Percentiles rank a stretch among this genome's conserved stretches.
phyloP scores from a whole-genome alignment of 1,139 yeast genomes.

The Diutina ranongensis region DNA sequence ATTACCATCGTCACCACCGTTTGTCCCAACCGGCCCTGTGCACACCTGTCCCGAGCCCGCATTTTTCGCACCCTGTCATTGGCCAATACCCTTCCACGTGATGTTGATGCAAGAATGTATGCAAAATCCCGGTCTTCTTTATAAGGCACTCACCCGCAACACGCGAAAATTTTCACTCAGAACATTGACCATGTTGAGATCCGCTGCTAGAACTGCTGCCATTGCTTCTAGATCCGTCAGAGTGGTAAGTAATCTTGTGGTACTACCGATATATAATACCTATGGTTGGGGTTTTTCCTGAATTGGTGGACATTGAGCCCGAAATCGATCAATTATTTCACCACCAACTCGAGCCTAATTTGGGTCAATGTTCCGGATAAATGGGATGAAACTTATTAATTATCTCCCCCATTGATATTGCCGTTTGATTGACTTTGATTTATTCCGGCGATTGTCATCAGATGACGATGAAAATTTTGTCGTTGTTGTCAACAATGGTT shows the following conservation, averaged over 20 bases:
- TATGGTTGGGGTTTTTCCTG: background rate
- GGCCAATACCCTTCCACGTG: background rate
- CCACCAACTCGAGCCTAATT: background rate
- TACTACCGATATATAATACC: background rate
- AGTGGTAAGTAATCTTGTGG: conserved; percentile 2
- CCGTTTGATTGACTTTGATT: background rate
- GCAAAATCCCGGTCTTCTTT: background rate
- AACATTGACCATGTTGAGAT: conserved; percentile 4
- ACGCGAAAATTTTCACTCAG: conserved; percentile 3
- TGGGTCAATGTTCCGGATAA: background rate
- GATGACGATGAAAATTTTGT: background rate
- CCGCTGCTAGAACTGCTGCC: conserved; percentile 2
- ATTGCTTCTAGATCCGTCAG: conserved; percentile 5
- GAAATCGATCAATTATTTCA: background rate
- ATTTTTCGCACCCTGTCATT: background rate
- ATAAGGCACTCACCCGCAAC: background rate
- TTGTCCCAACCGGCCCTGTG: too few relatives aligned
- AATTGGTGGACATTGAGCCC: background rate
- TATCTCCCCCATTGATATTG: too few relatives aligned
- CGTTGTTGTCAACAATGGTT: too few relatives aligned
- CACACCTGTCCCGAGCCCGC: background rate
- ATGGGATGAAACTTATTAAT: too few relatives aligned
- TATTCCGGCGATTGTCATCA: background rate
- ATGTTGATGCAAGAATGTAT: background rate
- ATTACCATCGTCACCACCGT: background rate